These are phyloP conservation scores for Pouteria glomerata DNA, from an alignment of 148 eudicot species.

Conservation along the genomic window DNA sequence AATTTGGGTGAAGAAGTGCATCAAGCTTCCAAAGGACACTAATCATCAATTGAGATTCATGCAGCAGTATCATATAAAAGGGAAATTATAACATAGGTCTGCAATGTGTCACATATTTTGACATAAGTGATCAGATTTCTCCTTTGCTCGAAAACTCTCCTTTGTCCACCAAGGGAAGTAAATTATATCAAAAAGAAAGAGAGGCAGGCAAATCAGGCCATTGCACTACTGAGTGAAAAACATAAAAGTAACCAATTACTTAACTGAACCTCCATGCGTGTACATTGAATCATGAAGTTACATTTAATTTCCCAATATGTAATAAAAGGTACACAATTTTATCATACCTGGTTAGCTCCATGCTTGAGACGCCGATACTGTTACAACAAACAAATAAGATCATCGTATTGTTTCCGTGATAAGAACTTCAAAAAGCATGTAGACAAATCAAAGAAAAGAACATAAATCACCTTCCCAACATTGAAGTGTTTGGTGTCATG, in stretches of 20 bases:
- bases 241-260: slow-evolving; percentile 1
- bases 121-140: neutral
- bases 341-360: slow-evolving; percentile 80
- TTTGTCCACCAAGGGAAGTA: neutral
- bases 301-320: neutral
- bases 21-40: neutral
- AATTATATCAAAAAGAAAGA: neutral
- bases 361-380: slow-evolving; percentile 97
- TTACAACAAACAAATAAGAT: slow-evolving; percentile 23
- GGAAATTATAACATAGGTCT: neutral
- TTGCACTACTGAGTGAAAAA: neutral
- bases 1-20: neutral
- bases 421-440: slow-evolving; percentile 1
- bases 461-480: slow-evolving; percentile 80
- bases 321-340: neutral
- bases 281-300: too few species aligned
- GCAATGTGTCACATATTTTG: neutral
- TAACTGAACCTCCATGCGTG: too few species aligned
- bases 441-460: slow-evolving; percentile 10
- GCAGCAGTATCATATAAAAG: neutral
- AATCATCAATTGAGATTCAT: neutral
- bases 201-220: neutral
- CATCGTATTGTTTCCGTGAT: slow-evolving; percentile 19
- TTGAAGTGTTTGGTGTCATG: slow-evolving; percentile 98
- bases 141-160: neutral